Percentiles rank a stretch among this genome's conserved stretches.
These are phyloP conservation scores for Neurospora sp. DNA, from an alignment of 2,329 filamentous ascomycete species.

Conservation along the genomic window DNA sequence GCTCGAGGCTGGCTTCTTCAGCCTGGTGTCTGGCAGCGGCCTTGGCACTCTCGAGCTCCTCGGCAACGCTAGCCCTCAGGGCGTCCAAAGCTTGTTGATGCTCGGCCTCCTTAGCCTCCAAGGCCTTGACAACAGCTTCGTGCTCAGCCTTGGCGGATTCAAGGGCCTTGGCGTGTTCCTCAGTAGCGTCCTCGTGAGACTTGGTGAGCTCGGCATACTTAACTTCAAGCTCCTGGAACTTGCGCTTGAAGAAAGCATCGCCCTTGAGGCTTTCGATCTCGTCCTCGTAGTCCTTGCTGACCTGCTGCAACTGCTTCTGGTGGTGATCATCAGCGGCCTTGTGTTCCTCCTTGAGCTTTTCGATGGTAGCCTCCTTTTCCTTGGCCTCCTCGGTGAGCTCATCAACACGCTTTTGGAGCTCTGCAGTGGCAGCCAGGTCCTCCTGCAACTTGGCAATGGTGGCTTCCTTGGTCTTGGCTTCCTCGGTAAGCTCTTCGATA, in stretches of 20 bases:
- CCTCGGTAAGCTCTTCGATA: constrained; percentile 38
- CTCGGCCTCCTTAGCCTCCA: constrained; percentile 41
- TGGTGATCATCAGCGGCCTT: constrained; percentile 36
- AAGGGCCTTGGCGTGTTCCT: constrained; percentile 32
- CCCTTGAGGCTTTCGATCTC: constrained; percentile 54
- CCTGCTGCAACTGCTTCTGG: constrained; percentile 45
- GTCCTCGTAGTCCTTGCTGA: constrained; percentile 53
- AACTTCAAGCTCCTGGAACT: constrained; percentile 49
- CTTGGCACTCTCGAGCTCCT: constrained; percentile 48
- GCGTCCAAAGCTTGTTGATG: constrained; percentile 45
- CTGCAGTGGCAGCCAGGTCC: constrained; percentile 38
- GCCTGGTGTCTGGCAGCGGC: constrained; percentile 39
- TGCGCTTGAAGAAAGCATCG: constrained; percentile 54
- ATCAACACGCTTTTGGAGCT: constrained; percentile 39
- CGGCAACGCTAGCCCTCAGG: constrained; percentile 45
- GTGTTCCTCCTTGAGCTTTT: constrained; percentile 40
- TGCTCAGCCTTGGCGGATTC: constrained; percentile 34
- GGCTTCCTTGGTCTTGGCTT: constrained; percentile 38
- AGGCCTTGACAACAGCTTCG: constrained; percentile 31
- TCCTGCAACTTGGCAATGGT: constrained; percentile 38
- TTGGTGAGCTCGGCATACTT: constrained; percentile 41
- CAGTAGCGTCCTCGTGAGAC: constrained; percentile 24
- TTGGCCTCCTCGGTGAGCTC: constrained; percentile 24
- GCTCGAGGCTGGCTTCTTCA: constrained; percentile 35
- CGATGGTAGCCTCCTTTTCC: constrained; percentile 37